Evolutionary conservation across 306 rosid species (phyloP).

Genomic region (Trichosanthes truncata): DNA sequence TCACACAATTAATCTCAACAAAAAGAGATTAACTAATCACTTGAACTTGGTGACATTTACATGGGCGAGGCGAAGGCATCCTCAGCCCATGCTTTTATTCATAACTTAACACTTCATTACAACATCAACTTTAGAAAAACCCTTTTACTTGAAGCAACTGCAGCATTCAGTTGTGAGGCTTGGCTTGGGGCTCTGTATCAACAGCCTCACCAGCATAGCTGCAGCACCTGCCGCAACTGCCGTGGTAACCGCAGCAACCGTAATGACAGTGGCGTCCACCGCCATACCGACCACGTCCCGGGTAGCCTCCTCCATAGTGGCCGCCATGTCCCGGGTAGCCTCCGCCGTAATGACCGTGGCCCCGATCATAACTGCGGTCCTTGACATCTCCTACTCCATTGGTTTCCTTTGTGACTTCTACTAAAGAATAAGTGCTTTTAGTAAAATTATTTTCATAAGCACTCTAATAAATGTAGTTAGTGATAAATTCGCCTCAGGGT

Average conservation of each 20-base stretch:
- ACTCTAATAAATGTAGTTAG: no score
- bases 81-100: not conserved
- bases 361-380: not conserved
- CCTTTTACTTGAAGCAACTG: not conserved
- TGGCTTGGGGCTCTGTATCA: not conserved
- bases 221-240: conserved; percentile 38
- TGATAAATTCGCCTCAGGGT: no score
- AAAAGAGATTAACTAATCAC: no score
- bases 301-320: conserved; percentile 25
- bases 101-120: not conserved
- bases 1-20: no score
- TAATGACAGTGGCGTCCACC: no score
- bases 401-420: not conserved
- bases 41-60: no score
- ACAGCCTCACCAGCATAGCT: not conserved
- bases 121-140: not conserved
- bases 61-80: no score
- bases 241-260: not conserved
- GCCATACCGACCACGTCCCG: not conserved
- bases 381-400: conserved; percentile 7
- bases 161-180: not conserved
- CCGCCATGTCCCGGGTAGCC: conserved; percentile 15
- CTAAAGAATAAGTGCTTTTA: no score
- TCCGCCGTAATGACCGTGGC: not conserved
- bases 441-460: no score